A percentile compares a stretch with the other conserved stretches of the same genome.
Evolutionary conservation across 2,329 filamentous ascomycete species (phyloP).

Genomic region (Pestalotiopsis sp.): DNA sequence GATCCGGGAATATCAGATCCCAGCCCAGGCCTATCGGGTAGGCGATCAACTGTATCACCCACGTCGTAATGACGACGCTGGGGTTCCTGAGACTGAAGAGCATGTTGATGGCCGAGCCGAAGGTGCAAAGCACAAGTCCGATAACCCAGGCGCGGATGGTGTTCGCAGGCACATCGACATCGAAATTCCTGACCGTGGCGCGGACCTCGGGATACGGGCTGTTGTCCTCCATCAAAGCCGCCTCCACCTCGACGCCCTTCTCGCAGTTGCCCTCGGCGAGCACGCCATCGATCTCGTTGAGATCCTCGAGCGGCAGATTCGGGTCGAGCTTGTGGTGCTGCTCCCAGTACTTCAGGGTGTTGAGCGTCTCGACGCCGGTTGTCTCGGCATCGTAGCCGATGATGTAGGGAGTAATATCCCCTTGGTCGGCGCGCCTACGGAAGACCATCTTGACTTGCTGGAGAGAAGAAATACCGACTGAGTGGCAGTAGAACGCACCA

Average conservation of each 20-base stretch:
- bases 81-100: slow-evolving; percentile 53
- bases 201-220: slow-evolving; percentile 57
- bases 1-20: slow-evolving; percentile 37
- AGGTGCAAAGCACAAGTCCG: slow-evolving; percentile 58
- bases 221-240: slow-evolving; percentile 52
- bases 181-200: slow-evolving; percentile 43
- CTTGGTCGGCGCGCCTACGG: slow-evolving; percentile 23
- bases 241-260: slow-evolving; percentile 47
- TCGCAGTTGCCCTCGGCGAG: slow-evolving; percentile 46
- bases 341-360: slow-evolving; percentile 43
- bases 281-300: slow-evolving; percentile 53
- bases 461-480: neutral
- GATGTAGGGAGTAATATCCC: slow-evolving; percentile 20
- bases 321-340: slow-evolving; percentile 59
- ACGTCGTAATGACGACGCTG: slow-evolving; percentile 53
- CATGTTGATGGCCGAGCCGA: slow-evolving; percentile 60
- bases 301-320: slow-evolving; percentile 55
- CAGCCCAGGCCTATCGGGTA: slow-evolving; percentile 46
- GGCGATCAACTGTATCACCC: slow-evolving; percentile 57
- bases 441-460: slow-evolving; percentile 22
- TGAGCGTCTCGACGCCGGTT: slow-evolving; percentile 21
- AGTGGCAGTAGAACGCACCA: neutral
- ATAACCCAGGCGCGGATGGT: slow-evolving; percentile 65
- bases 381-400: slow-evolving; percentile 22
- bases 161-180: slow-evolving; percentile 55